Evolutionary conservation across 164 flowering plant genomes (phyloP).

Genomic region (Macadamia integrifolia): DNA sequence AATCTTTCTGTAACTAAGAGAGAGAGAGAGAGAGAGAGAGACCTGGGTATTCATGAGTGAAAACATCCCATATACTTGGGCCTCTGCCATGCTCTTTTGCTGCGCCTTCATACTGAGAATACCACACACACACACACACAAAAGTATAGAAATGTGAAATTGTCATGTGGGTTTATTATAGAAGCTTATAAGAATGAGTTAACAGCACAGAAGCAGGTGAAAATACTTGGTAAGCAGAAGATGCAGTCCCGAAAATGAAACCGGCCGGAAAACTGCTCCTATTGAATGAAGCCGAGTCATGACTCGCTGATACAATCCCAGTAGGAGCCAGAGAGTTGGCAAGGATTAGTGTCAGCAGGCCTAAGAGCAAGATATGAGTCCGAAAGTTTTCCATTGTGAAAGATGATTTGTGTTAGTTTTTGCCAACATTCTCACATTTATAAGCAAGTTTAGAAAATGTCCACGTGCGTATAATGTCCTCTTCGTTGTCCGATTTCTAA

Average conservation of each 20-base stretch:
- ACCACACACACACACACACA: background rate
- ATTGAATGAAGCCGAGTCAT: background rate
- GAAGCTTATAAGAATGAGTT: background rate
- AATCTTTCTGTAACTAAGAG: too few species aligned
- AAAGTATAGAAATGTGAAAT: background rate
- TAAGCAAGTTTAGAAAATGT: too few species aligned
- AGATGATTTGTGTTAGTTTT: too few species aligned
- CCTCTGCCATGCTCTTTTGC: background rate
- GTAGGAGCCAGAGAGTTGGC: background rate
- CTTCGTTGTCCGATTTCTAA: too few species aligned
- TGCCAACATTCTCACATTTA: too few species aligned
- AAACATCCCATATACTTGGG: background rate
- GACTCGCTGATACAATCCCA: background rate
- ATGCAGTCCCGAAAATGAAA: slow-evolving; percentile 1
- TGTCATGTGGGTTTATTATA: background rate
- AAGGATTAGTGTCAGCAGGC: background rate
- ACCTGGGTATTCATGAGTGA: background rate
- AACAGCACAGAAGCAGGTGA: too few species aligned
- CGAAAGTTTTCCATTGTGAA: too few species aligned
- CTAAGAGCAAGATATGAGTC: background rate
- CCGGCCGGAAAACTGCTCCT: slow-evolving; percentile 1
- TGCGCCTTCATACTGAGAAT: background rate
- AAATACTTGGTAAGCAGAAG: slow-evolving; percentile 2
- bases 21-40: background rate
- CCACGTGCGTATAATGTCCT: too few species aligned